phyloP scores from a whole-genome alignment of 2,329 filamentous ascomycete species.

The Ascochyta fabae region DNA sequence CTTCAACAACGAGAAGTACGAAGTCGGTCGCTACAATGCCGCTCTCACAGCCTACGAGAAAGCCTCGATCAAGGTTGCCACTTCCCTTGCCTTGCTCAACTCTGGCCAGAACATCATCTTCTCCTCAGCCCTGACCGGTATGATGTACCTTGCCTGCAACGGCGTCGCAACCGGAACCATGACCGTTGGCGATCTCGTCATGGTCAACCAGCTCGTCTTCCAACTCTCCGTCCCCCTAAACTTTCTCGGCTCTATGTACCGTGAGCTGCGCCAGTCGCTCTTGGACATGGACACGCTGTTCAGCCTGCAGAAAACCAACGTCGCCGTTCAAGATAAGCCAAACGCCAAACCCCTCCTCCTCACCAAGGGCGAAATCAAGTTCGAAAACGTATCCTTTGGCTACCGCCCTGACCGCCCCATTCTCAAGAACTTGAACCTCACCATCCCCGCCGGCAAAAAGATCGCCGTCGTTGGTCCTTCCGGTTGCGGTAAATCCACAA shows the following conservation, averaged over 20 bases:
- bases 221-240: slow-evolving; percentile 96
- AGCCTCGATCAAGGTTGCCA: slow-evolving; percentile 95
- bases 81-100: slow-evolving; percentile 90
- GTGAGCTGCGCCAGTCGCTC: slow-evolving; percentile 90
- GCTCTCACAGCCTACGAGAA: slow-evolving; percentile 87
- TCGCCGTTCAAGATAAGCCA: slow-evolving; percentile 78
- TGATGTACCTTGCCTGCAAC: slow-evolving; percentile 97
- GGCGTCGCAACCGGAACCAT: slow-evolving; percentile 82
- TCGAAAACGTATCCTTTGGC: slow-evolving; percentile 94
- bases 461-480: slow-evolving; percentile 94
- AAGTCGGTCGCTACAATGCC: slow-evolving; percentile 87
- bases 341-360: slow-evolving; percentile 76
- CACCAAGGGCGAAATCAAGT: slow-evolving; percentile 84
- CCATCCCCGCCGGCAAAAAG: slow-evolving; percentile 94
- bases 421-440: slow-evolving; percentile 80
- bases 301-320: slow-evolving; percentile 95
- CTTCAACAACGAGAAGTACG: slow-evolving; percentile 98
- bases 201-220: slow-evolving; percentile 99
- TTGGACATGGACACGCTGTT: slow-evolving; percentile 99
- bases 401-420: slow-evolving; percentile 89
- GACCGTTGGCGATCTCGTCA: slow-evolving; percentile 94
- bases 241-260: slow-evolving; percentile 97
- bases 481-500: slow-evolving; percentile 94
- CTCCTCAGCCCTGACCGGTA: slow-evolving; percentile 86
- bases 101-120: slow-evolving; percentile 97